Conservation (phyloP, 257 asterid genomes). For the Solanum bukasovii region DNA sequence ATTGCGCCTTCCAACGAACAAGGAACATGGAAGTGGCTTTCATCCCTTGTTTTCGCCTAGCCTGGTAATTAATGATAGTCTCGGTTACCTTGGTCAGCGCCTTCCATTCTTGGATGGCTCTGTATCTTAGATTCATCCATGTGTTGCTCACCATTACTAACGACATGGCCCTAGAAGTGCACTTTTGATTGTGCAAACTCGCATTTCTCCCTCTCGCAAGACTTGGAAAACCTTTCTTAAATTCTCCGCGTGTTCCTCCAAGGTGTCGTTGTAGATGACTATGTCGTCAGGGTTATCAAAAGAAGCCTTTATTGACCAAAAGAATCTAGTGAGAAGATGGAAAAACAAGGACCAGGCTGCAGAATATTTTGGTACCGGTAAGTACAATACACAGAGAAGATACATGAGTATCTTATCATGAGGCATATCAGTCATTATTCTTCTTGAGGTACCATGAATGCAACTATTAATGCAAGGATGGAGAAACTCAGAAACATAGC, state of each 20-base stretch:
- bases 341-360: background rate
- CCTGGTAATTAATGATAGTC: background rate
- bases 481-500: background rate
- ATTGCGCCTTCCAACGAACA: background rate
- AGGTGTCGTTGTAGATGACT: background rate
- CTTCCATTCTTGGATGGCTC: background rate
- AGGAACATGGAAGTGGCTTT: background rate
- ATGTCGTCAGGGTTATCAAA: background rate
- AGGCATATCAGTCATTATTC: background rate
- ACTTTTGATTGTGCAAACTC: background rate
- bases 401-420: background rate
- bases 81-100: background rate
- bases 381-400: background rate
- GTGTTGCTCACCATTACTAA: background rate
- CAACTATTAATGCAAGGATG: background rate
- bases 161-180: background rate
- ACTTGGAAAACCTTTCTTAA: background rate
- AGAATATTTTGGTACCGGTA: background rate
- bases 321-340: background rate
- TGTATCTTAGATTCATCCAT: background rate
- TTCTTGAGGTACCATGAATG: background rate
- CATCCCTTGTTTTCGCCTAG: background rate
- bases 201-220: background rate
- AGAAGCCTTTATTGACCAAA: background rate
- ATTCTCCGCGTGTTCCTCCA: background rate